These are phyloP conservation scores for Heteromeles arbutifolia DNA, from an alignment of 306 rosid genomes.

Conservation along the genomic window DNA sequence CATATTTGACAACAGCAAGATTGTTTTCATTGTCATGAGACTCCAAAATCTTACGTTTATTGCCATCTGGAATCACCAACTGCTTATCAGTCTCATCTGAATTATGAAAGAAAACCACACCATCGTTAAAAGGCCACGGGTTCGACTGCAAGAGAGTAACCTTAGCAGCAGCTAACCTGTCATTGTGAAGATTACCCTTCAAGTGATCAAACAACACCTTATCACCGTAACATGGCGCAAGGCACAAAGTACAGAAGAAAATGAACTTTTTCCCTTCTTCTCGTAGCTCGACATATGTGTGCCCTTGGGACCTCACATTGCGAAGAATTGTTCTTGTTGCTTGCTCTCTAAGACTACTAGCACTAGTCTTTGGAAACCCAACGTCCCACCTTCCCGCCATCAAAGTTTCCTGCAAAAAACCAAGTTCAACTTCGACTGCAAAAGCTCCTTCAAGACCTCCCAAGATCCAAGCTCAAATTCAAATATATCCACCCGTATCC, in stretches of 20 bases:
- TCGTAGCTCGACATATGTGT: slow-evolving; percentile 72
- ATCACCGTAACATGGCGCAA: slow-evolving; percentile 72
- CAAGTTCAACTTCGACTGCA: slow-evolving; percentile 7
- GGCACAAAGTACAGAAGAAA: slow-evolving; percentile 78
- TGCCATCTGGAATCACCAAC: slow-evolving; percentile 17
- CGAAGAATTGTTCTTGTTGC: slow-evolving; percentile 62
- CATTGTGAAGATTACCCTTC: slow-evolving; percentile 71
- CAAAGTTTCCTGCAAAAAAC: slow-evolving; percentile 21
- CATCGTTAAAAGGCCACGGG: slow-evolving; percentile 92
- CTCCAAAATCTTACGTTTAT: slow-evolving; percentile 37
- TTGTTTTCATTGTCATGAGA: slow-evolving; percentile 25
- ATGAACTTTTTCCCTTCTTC: slow-evolving; percentile 66
- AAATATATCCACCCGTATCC: not conserved
- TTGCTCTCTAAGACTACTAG: slow-evolving; percentile 48
- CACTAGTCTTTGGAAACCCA: slow-evolving; percentile 36
- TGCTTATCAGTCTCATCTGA: slow-evolving; percentile 31
- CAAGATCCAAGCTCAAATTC: not conserved
- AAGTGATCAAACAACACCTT: slow-evolving; percentile 64
- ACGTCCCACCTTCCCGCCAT: slow-evolving; percentile 63
- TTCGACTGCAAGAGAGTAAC: slow-evolving; percentile 63
- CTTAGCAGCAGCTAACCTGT: slow-evolving; percentile 58
- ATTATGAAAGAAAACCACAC: slow-evolving; percentile 67
- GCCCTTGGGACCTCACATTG: slow-evolving; percentile 75
- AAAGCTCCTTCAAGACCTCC: not conserved
- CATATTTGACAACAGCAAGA: slow-evolving; percentile 64